Evolutionary conservation across 176 grass and related monocot species (phyloP), one percentile per base, ranked within the genome.

Genomic region (Rhynchospora breviuscula): DNA sequence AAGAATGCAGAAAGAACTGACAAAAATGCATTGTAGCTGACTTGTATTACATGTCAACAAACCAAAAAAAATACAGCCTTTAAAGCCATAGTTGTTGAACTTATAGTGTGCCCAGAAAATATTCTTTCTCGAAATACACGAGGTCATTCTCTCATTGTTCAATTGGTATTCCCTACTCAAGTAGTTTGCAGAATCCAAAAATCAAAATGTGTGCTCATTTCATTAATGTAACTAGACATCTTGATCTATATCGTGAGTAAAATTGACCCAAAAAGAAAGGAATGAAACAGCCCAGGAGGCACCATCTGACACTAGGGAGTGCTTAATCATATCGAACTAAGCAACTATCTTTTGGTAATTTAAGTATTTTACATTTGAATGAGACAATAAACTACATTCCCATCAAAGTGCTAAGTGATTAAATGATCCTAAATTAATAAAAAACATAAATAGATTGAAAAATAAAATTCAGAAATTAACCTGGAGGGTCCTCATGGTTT

Each of bases 401-500:
- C n/a, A 80, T 14, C 14, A 65, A 3, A 40, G 26, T 40, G 21
- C 2, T 26, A 14, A 65, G 18, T 65, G n/a, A 65, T 65, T 65
- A 26, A n/a, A 26, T 52, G 7, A 11, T 52, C 49, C 7, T 11
- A 10, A 22, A 18, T 1, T 18, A 65, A 22, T 65, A 22, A 8
- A 65, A 8, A 65, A 65, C n/a, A 3, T 0, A 29, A 29, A 29
- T 29, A 29, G 26, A 29, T 29, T 29, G 26, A 29, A 29, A 29
- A 29, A 29, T 29, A 29, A 29, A 29, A 29, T 1, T 29, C 26
- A 29, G 26, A 29, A 29, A 29, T 29, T 29, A 29, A 97, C 94
- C 88, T 97, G 94, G 77, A 97, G 94, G 29, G 91, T 97, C 83
- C 94, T 91, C 94, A 93, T 84, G 73, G 94, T 97, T 89, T 97